Percentiles rank a stretch among this genome's conserved stretches.
Evolutionary conservation across 805 yeast species (phyloP).

Genomic region (Pichia heedii): DNA sequence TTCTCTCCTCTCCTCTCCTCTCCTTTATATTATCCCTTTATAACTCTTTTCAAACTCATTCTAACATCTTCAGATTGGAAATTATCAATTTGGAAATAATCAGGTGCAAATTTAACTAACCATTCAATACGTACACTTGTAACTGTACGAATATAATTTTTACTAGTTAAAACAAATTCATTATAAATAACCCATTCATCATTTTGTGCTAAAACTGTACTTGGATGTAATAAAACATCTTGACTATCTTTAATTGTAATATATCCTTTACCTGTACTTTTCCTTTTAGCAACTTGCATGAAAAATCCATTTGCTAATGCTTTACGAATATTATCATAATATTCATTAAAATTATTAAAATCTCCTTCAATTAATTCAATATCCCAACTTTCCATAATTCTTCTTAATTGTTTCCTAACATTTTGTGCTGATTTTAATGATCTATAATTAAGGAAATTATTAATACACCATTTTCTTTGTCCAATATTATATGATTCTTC

Average conservation of each 20-base stretch:
- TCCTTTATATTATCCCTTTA: conserved; percentile 23
- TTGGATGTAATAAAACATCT: conserved; percentile 90
- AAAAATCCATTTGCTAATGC: conserved; percentile 91
- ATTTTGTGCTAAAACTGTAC: conserved; percentile 80
- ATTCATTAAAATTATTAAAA: conserved; percentile 45
- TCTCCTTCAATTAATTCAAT: conserved; percentile 65
- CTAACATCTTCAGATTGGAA: conserved; percentile 66
- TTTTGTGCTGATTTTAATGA: conserved; percentile 79
- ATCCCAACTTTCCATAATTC: conserved; percentile 77
- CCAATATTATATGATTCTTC: conserved; percentile 66
- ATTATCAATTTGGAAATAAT: conserved; percentile 52
- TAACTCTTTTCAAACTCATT: conserved; percentile 56
- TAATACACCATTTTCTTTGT: conserved; percentile 80
- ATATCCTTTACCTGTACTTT: conserved; percentile 73
- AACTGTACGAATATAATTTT: conserved; percentile 91
- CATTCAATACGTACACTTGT: conserved; percentile 88
- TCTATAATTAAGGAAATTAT: conserved; percentile 75
- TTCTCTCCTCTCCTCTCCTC: not conserved
- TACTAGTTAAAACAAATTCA: conserved; percentile 88
- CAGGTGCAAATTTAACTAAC: conserved; percentile 76
- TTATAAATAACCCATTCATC: conserved; percentile 92
- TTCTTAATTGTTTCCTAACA: conserved; percentile 72
- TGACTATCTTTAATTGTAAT: conserved; percentile 92
- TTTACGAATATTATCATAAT: conserved; percentile 71
- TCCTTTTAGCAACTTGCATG: conserved; percentile 96